Conservation (phyloP, 179 eudicot genomes). For the Gypsophila paniculata region DNA sequence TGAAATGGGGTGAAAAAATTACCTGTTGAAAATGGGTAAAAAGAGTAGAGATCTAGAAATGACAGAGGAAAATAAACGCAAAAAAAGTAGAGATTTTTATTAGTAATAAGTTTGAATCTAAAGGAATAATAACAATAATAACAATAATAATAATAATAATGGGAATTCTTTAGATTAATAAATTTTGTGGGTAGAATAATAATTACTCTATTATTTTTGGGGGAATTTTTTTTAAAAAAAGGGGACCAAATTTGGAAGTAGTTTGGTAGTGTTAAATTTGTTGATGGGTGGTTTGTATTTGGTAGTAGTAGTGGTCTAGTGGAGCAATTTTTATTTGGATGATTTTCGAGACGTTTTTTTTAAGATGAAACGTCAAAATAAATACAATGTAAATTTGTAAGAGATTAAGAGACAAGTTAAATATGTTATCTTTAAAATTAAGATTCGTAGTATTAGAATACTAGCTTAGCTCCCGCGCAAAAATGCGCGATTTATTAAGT, state of each 20-base stretch:
- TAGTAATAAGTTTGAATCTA: constrained; percentile 5
- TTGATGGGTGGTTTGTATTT: not conserved
- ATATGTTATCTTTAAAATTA: no score
- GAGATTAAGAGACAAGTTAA: no score
- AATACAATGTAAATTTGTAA: no score
- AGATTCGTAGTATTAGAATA: no score
- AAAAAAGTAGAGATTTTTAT: constrained; percentile 12
- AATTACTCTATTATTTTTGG: not conserved
- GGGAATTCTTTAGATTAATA: not conserved
- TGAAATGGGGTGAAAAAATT: not conserved
- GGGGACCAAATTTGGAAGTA: not conserved
- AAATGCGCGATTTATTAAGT: no score
- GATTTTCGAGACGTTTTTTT: no score
- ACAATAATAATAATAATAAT: not conserved
- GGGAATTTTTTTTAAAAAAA: no score
- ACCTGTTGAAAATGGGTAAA: constrained; percentile 16
- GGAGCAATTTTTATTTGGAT: no score
- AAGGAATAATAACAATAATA: not conserved
- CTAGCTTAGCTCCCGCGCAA: no score
- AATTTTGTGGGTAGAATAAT: not conserved
- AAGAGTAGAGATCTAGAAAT: constrained; percentile 22
- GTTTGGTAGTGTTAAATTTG: not conserved
- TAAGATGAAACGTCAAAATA: no score
- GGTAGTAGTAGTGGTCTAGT: not conserved
- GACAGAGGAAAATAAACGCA: not conserved